phyloP scores from a whole-genome alignment of 2,329 filamentous ascomycete species.

The Penicillium sp. region DNA sequence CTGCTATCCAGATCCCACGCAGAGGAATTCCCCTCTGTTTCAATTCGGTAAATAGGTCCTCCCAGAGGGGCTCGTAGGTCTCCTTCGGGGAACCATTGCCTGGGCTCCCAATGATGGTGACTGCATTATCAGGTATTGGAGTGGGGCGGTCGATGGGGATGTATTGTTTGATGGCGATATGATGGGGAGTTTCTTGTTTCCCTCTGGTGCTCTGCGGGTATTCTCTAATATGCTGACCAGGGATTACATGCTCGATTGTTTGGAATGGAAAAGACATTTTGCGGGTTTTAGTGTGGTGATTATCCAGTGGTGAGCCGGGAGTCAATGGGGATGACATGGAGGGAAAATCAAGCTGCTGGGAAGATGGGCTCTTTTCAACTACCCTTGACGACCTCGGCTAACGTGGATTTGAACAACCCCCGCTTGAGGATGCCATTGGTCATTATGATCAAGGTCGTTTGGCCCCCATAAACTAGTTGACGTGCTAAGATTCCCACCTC shows the following conservation, averaged over 20 bases:
- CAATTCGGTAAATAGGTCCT: conserved; percentile 64
- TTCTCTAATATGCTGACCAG: conserved; percentile 54
- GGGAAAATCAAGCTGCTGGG: too few species aligned
- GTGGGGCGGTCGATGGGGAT: conserved; percentile 48
- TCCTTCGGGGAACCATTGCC: conserved; percentile 50
- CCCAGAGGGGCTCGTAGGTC: conserved; percentile 74
- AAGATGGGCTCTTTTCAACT: too few species aligned
- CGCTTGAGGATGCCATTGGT: too few species aligned
- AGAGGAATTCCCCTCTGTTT: conserved; percentile 61
- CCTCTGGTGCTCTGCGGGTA: conserved; percentile 51
- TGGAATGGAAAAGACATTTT: conserved; percentile 26
- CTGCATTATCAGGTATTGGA: conserved; percentile 46
- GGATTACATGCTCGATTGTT: conserved; percentile 51
- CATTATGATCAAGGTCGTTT: too few species aligned
- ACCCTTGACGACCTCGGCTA: too few species aligned
- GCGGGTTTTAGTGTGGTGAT: too few species aligned
- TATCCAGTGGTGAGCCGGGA: too few species aligned
- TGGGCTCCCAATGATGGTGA: conserved; percentile 17
- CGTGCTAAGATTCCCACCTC: too few species aligned
- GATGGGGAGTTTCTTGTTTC: conserved; percentile 51
- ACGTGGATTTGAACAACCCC: too few species aligned
- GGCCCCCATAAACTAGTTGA: too few species aligned
- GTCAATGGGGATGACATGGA: too few species aligned
- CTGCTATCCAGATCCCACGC: conserved; percentile 77
- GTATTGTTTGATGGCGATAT: conserved; percentile 58